Conservation (phyloP, 352 stramenopile species). For the Pythium volutum region DNA sequence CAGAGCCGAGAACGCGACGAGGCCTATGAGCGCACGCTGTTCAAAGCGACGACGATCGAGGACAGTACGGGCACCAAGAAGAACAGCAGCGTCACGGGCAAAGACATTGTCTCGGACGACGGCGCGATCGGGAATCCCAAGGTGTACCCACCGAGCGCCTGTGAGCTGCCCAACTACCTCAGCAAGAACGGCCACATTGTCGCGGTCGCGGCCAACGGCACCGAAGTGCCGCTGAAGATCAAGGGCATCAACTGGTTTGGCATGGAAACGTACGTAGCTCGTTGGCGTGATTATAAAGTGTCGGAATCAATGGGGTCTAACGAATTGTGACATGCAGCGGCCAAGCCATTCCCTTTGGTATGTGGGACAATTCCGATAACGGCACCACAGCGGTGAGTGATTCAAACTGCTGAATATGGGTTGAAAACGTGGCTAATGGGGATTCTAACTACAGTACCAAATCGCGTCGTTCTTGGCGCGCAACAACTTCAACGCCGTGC, state of each 20-base stretch:
- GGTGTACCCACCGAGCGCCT: conserved; percentile 47
- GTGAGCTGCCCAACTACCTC: conserved; percentile 76
- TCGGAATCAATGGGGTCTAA: neutral
- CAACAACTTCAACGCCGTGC: conserved; percentile 81
- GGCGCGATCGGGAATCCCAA: conserved; percentile 71
- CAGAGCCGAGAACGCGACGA: conserved; percentile 12
- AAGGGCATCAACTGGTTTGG: conserved; percentile 87
- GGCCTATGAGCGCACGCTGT: conserved; percentile 21
- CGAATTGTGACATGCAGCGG: conserved; percentile 20
- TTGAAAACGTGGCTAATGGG: too few relatives aligned
- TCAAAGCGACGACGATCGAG: conserved; percentile 24
- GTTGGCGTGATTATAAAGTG: neutral
- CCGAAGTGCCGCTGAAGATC: conserved; percentile 67
- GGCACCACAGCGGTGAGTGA: conserved; percentile 47
- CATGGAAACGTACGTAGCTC: conserved; percentile 55
- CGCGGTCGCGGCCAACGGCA: conserved; percentile 47
- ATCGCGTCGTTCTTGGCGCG: conserved; percentile 58
- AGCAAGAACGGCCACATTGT: conserved; percentile 76
- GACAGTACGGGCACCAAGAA: conserved; percentile 7
- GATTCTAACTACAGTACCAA: conserved; percentile 44
- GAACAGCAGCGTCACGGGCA: conserved; percentile 1
- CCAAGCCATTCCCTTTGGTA: conserved; percentile 49
- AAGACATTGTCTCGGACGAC: conserved; percentile 58
- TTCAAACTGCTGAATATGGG: conserved; percentile 39
- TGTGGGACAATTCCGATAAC: conserved; percentile 61